Base-by-base conservation (phyloP, 805 yeast genomes). In the Metschnikowia cerradonensis region DNA sequence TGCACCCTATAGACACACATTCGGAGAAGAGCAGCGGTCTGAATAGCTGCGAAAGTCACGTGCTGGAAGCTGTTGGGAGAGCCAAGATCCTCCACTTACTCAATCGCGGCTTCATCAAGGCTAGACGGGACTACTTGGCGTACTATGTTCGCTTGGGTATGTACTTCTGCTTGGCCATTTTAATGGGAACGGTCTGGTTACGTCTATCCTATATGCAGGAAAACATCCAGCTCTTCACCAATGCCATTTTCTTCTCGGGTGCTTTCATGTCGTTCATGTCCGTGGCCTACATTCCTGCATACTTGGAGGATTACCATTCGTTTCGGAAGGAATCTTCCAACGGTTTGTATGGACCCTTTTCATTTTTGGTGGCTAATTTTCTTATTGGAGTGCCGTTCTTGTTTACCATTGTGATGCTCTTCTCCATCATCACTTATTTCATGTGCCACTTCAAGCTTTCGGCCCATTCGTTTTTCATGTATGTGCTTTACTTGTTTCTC, bases 231-330 rank as follows among this genome's bases (percentile, higher is more conserved):
- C 65, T 65, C 11, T 65, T 61, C 50, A 67, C 63, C 45, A 66
- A 63, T 48, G 71, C 71, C 14, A 59, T 67, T 2, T 72, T 72
- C 60, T 72, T 71, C 56, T 67, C 71, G 15, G 75, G 74, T n/a
- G 76, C 76, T 8, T 72, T 72, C 57, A 71, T 71, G 75, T 70
- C 73, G n/a, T 71, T 71, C 52, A 71, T 71, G 76, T 62, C 73
- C 1, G 76, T 71, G 33, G 76, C 75, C 3, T 70, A 70, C 51
- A 67, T 72, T 47, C 76, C 75, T 13, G 63, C 76, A 8, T 70
- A 62, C 50, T 52, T 71, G 17, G 75, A 70, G 53, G 75, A 70
- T 49, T 64, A 56, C 49, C 50, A 54, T 6, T 48, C 66, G 14
- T 71, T 55, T 54, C 58, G 54, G 38, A 65, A 68, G 51, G 75